Conservation (phyloP, 805 yeast genomes). For the Candida suzukii region DNA sequence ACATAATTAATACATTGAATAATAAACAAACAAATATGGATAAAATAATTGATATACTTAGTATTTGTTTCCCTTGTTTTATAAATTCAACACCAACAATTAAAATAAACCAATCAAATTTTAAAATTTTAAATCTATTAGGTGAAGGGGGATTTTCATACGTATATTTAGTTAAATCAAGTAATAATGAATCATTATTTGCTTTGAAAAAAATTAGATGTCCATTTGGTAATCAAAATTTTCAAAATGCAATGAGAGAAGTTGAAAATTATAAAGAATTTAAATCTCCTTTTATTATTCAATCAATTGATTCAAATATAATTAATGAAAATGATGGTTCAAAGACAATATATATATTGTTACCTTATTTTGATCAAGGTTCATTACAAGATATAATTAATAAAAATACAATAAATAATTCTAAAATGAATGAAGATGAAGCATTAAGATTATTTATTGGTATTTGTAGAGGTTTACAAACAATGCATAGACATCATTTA, state of each 20-base stretch:
- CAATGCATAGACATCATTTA: constrained; percentile 62
- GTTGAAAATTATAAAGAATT: constrained; percentile 70
- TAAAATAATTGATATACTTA: constrained; percentile 9
- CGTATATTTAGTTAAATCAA: constrained; percentile 66
- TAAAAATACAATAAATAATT: constrained; percentile 48
- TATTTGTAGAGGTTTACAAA: constrained; percentile 65
- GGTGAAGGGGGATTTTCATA: constrained; percentile 91
- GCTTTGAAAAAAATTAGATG: constrained; percentile 86
- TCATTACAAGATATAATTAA: constrained; percentile 80
- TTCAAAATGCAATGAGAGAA: constrained; percentile 69
- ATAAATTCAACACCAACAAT: constrained; percentile 42
- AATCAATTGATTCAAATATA: constrained; percentile 63
- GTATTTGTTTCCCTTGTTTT: constrained; percentile 39
- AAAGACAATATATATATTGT: constrained; percentile 65
- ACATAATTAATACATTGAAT: too few relatives aligned
- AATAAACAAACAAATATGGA: neutral
- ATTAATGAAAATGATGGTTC: constrained; percentile 75
- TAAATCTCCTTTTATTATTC: constrained; percentile 57
- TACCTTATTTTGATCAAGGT: constrained; percentile 71
- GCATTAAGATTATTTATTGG: constrained; percentile 59
- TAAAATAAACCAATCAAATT: constrained; percentile 52
- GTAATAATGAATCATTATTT: constrained; percentile 38
- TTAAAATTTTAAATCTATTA: constrained; percentile 59
- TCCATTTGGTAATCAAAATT: constrained; percentile 76
- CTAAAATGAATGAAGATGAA: constrained; percentile 52